These are phyloP conservation scores for Nowakowskiella sp. DNA, from an alignment of 192 early-diverging fungal genomes.

Conservation along the genomic window DNA sequence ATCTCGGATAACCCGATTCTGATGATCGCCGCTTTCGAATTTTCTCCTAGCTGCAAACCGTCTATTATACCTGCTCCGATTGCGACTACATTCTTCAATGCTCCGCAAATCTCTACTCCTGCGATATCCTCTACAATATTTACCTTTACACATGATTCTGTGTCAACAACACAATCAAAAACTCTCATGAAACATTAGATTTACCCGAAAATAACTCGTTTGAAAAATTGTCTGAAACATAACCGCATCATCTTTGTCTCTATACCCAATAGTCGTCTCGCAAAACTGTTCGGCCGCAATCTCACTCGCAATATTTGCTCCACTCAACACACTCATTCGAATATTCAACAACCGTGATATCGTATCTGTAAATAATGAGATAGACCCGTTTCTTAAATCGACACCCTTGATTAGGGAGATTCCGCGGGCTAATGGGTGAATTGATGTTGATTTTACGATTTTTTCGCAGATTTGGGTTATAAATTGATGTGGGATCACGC, in stretches of 20 bases:
- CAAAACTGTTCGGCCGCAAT: conserved; percentile 91
- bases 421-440: conserved; percentile 65
- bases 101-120: conserved; percentile 95
- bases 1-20: conserved; percentile 93
- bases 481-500: conserved; percentile 43
- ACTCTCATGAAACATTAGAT: too few relatives aligned
- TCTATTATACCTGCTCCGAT: conserved; percentile 93
- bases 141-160: too few relatives aligned
- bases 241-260: conserved; percentile 58
- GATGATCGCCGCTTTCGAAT: conserved; percentile 97
- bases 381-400: conserved; percentile 64
- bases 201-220: conserved; percentile 84
- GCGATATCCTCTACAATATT: conserved; percentile 76
- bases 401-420: conserved; percentile 96
- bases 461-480: conserved; percentile 70
- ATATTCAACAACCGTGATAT: conserved; percentile 74
- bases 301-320: conserved; percentile 96
- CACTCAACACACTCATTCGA: conserved; percentile 75
- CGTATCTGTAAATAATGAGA: conserved; percentile 69
- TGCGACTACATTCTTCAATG: conserved; percentile 97
- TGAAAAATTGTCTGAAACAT: conserved; percentile 76
- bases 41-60: conserved; percentile 86
- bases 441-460: too few relatives aligned
- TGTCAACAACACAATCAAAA: too few relatives aligned
- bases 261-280: conserved; percentile 83